These are phyloP conservation scores for Gamsiella multidivaricata DNA, from an alignment of 192 early-diverging fungal species.

Conservation along the genomic window DNA sequence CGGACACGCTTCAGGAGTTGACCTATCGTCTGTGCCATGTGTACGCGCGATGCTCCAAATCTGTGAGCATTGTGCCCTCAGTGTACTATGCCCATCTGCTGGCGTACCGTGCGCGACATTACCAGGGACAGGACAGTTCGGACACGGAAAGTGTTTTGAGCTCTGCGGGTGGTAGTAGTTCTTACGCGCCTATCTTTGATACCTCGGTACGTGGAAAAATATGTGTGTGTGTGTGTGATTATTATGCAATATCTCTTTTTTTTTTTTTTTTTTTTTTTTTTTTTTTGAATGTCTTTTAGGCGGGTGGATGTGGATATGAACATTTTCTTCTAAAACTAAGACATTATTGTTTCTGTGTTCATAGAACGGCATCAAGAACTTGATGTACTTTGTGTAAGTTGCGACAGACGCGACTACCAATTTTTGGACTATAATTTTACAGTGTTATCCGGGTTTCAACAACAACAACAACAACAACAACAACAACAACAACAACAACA, in stretches of 20 bases:
- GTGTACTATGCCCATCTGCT: slow-evolving; percentile 58
- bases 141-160: slow-evolving; percentile 9
- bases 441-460: no score
- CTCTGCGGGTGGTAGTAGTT: slow-evolving; percentile 6
- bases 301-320: no score
- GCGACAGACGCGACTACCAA: no score
- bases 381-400: slow-evolving; percentile 47
- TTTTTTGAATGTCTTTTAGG: no score
- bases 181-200: slow-evolving; percentile 2
- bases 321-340: no score
- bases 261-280: not conserved
- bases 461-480: not conserved
- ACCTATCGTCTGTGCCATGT: slow-evolving; percentile 90
- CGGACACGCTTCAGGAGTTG: slow-evolving; percentile 79
- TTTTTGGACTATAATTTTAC: no score
- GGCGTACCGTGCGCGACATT: slow-evolving; percentile 54
- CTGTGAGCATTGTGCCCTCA: slow-evolving; percentile 74
- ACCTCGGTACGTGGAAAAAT: slow-evolving; percentile 29
- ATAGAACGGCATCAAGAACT: slow-evolving; percentile 20
- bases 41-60: slow-evolving; percentile 86
- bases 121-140: slow-evolving; percentile 25
- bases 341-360: not conserved
- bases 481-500: not conserved
- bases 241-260: no score
- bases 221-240: no score